Evolutionary conservation across 345 rosid genomes (phyloP), one percentile per base, ranked within the genome.

Genomic region (Melastoma malabathricum): DNA sequence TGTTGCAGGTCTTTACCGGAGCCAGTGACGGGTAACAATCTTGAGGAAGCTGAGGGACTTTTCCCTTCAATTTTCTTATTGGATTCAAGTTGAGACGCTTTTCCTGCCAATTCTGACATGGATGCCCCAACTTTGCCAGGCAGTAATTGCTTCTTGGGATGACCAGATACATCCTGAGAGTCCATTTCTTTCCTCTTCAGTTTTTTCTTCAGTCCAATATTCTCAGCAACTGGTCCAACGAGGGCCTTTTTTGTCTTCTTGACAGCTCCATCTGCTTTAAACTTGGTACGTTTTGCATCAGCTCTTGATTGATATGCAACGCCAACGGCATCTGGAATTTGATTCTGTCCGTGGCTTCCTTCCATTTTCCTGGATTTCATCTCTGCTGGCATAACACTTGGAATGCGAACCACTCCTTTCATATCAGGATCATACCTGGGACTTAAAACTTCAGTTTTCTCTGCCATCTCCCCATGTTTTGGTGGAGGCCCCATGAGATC

Each of bases 161-260:
- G 73, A 61, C 64, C 88, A 58, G 76, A 44, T 54, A 56, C 64
- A 43, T 58, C 23, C 65, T 63, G 78, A 18, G 60, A 27, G 46
- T 59, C 68, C 17, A 54, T 38, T 59, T 71, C 82, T 63, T 71
- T 78, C 73, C 78, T 82, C 75, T 76, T 90, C 58, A 75, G 86
- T 79, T 78, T 88, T 73, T 44, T 64, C 53, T 57, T 64, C 44
- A 58, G 74, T 54, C 50, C 70, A 20, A 23, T 52, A 47, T 65
- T 63, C 47, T 68, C 84, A 5, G 69, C 45, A 56, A 73, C 52
- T 62, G 66, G 18, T 74, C 83, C 83, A 43, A 46, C 39, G 50
- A 45, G 77, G 62, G 82, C 79, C 58, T 53, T 64, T 73, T 82
- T 81, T 72, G 82, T 85, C 53, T 10, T 61, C 78, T 78, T 81